Percentiles rank a stretch among this genome's conserved stretches.
Conservation (phyloP, 75 land plant genomes). For the Sequoia sempervirens region DNA sequence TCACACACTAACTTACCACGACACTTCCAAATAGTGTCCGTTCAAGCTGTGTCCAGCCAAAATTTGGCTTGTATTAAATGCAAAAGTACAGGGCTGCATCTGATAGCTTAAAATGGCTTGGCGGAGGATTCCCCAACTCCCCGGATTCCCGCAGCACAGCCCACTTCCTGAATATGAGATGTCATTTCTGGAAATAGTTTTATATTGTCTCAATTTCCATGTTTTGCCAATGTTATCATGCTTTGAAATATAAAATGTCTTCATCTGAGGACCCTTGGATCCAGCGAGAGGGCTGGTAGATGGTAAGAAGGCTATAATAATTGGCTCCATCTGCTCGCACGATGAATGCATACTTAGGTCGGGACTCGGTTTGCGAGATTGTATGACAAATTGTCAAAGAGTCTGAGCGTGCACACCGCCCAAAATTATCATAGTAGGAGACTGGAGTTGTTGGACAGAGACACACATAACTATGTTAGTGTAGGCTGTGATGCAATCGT, state of each 20-base stretch:
- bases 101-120: neutral
- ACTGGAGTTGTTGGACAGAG: too few relatives aligned
- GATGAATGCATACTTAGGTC: neutral
- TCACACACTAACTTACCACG: neutral
- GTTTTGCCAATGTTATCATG: neutral
- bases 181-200: neutral
- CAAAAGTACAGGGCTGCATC: neutral
- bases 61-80: neutral
- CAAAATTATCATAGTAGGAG: neutral
- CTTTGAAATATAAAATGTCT: neutral
- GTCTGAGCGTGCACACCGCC: neutral
- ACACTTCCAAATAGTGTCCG: too few relatives aligned
- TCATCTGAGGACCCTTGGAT: neutral
- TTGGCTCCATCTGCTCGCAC: neutral
- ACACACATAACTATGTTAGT: neutral
- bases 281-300: neutral
- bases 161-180: neutral
- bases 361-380: too few relatives aligned
- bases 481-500: conserved; percentile 8
- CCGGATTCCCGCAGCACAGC: neutral
- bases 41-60: too few relatives aligned
- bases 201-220: neutral
- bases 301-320: neutral
- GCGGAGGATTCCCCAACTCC: neutral
- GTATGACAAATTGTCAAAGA: neutral